Evolutionary conservation across 441 rosid species (phyloP), one percentile per base, ranked within the genome.

Genomic region (Pelargonium citronellum): DNA sequence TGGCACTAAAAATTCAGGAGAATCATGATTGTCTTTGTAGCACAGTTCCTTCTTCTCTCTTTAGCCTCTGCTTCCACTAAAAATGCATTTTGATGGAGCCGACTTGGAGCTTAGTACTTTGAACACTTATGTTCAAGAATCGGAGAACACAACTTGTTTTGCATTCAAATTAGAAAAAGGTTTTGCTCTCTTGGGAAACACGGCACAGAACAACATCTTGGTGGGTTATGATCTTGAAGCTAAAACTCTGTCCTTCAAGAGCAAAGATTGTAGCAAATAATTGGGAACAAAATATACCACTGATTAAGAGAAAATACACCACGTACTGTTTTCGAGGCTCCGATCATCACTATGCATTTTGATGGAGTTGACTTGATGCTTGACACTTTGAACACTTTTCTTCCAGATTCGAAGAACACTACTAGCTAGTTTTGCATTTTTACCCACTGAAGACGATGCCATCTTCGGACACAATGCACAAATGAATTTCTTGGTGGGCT

Each of bases 271-370:
- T 43, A 43, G 47, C 47, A 43, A 43, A 30, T 30, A 30, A 30
- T 30, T 30, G 37, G 37, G 4, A 30, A 30, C 37, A 30, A 30
- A 30, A 30, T 30, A 30, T 30, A 30, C 37, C 37, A 30, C 37
- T 30, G 37, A 30, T 30, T 30, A 5, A 30, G 37, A 30, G 37
- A 30, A 30, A 30, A 30, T n/a, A n/a, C n/a, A n/a, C n/a, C n/a
- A n/a, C n/a, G n/a, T n/a, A n/a, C n/a, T n/a, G n/a, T n/a, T n/a
- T n/a, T n/a, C n/a, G 11, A 62, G 7, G 37, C 70, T 5, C 90
- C 87, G 7, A 13, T 2, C 0, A 71, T 87, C 9, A 83, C 81
- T 5, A 69, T 74, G 17, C 84, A 86, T 63, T 87, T 87, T 51
- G 15, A 20, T 0, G 84, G 80, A 3, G 92, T 84, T 1, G 84